Evolutionary conservation across 371 early-diverging fungal species (phyloP).

Genomic region (Syncephalastrum sp.): DNA sequence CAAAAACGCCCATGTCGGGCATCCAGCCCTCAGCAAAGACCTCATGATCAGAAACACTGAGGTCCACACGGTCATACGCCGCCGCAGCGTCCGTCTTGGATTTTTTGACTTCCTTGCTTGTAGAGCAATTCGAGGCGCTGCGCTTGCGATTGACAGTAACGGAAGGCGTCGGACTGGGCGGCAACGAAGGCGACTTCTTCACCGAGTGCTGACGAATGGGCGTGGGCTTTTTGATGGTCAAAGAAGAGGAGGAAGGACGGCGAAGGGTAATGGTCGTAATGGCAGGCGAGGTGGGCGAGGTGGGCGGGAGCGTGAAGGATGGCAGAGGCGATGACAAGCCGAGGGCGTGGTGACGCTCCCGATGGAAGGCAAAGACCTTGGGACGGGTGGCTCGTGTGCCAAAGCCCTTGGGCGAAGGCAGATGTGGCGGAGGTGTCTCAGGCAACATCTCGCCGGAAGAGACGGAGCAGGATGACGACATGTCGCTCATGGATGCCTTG

Average conservation of each 20-base stretch:
- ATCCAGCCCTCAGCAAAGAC: slow-evolving; percentile 26
- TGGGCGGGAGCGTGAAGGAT: too few relatives aligned
- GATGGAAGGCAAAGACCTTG: not conserved
- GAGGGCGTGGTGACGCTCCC: not conserved
- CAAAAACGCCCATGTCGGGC: slow-evolving; percentile 19
- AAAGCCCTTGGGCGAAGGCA: not conserved
- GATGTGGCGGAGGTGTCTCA: not conserved
- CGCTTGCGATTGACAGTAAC: too few relatives aligned
- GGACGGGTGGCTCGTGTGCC: too few relatives aligned
- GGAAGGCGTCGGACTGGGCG: too few relatives aligned
- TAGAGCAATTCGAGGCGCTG: too few relatives aligned
- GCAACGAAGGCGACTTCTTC: too few relatives aligned
- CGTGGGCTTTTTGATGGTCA: too few relatives aligned
- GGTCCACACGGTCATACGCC: slow-evolving; percentile 23
- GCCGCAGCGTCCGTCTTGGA: slow-evolving; percentile 15
- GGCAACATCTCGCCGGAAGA: slow-evolving; percentile 2
- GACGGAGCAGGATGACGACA: slow-evolving; percentile 1
- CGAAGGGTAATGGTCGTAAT: too few relatives aligned
- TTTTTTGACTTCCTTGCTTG: slow-evolving; percentile 9
- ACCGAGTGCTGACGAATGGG: too few relatives aligned
- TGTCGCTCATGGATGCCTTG: slow-evolving; percentile 7
- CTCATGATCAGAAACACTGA: slow-evolving; percentile 12
- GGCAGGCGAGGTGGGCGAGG: too few relatives aligned
- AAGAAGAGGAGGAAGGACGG: too few relatives aligned
- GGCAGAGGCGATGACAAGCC: slow-evolving; percentile 1